Evolutionary conservation across 208 protist species (phyloP), one percentile per base, ranked within the genome.

Genomic region (Crithidia mellificae): DNA sequence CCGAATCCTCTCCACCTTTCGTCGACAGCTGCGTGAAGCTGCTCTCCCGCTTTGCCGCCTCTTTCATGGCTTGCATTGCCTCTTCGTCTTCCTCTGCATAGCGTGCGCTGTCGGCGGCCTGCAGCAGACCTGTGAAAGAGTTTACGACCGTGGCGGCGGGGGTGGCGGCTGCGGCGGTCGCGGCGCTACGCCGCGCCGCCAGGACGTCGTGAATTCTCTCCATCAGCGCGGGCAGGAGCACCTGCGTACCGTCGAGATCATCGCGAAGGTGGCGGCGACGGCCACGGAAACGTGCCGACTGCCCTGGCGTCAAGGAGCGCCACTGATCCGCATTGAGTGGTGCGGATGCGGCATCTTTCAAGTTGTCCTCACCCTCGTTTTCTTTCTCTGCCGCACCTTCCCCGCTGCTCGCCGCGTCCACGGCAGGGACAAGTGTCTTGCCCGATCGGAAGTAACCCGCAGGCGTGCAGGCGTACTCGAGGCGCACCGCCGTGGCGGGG

Each of bases 391-490:
- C 17, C 8, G 3, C 41, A 46, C 41, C 41, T 46, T n/a, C 34
- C 34, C 7, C n/a, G n/a, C n/a, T n/a, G n/a, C n/a, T 5, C 11
- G 2, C 7, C 14, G 20, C 41, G 20, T 44, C 50, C 25, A 24
- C 17, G 15, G 7, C 32, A 4, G 53, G 2, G 8, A 67, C 22
- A 14, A 67, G 56, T 1, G 72, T 77, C 41, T 8, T 20, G 7
- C 73, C 73, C 25, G 73, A 78, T 51, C 53, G 74, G 30, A 79
- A 74, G 47, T 62, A 17, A 19, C 68, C 74, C 12, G 58, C 58
- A 5, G 68, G 14, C 6, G 52, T 68, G 54, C 73, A 77, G 24
- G 68, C 59, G 54, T 72, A 70, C 51, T 83, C 78, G 8, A 77
- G 43, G 0, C 70, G 70, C 25, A 65, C 63, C 30, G 39, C 51